phyloP scores from a whole-genome alignment of 2,329 filamentous ascomycete species.

The Grosmannia clavigera region DNA sequence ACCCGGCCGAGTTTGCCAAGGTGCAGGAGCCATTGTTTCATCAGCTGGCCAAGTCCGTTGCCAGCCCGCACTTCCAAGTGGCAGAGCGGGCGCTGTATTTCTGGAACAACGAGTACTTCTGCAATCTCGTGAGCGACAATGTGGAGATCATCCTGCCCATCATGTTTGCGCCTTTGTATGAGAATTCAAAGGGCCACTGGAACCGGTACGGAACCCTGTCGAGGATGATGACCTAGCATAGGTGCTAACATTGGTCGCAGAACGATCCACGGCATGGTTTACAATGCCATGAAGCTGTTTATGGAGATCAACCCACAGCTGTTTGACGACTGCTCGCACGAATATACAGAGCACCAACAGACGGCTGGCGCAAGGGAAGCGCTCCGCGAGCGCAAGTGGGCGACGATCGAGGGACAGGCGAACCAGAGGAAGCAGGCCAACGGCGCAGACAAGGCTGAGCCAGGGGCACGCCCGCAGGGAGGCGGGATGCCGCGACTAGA shows the following conservation, averaged over 20 bases:
- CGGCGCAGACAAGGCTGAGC: slow-evolving; percentile 20
- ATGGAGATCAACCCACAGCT: slow-evolving; percentile 99
- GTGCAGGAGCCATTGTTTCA: slow-evolving; percentile 97
- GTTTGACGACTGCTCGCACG: slow-evolving; percentile 96
- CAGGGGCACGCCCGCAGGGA: slow-evolving; percentile 25
- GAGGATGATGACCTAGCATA: not conserved
- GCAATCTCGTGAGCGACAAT: slow-evolving; percentile 97
- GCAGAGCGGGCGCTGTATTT: slow-evolving; percentile 96
- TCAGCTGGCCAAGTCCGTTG: slow-evolving; percentile 93
- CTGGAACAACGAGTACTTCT: slow-evolving; percentile 99
- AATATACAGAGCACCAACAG: slow-evolving; percentile 95
- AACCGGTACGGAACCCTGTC: slow-evolving; percentile 52
- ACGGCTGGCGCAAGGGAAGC: slow-evolving; percentile 76
- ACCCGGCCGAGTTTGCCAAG: slow-evolving; percentile 95
- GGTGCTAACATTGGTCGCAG: slow-evolving; percentile 30
- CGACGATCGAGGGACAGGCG: slow-evolving; percentile 69
- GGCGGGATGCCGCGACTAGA: slow-evolving; percentile 43
- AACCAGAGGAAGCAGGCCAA: slow-evolving; percentile 47
- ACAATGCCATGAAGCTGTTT: slow-evolving; percentile 99
- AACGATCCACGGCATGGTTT: slow-evolving; percentile 98
- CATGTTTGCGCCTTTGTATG: slow-evolving; percentile 97
- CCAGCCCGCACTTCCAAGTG: slow-evolving; percentile 97
- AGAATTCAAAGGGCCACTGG: slow-evolving; percentile 99
- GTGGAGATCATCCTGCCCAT: slow-evolving; percentile 97
- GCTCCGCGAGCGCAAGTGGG: slow-evolving; percentile 78